Conservation (phyloP, 1,284 basidiomycete genomes). For the Microbotryum scabiosae region DNA sequence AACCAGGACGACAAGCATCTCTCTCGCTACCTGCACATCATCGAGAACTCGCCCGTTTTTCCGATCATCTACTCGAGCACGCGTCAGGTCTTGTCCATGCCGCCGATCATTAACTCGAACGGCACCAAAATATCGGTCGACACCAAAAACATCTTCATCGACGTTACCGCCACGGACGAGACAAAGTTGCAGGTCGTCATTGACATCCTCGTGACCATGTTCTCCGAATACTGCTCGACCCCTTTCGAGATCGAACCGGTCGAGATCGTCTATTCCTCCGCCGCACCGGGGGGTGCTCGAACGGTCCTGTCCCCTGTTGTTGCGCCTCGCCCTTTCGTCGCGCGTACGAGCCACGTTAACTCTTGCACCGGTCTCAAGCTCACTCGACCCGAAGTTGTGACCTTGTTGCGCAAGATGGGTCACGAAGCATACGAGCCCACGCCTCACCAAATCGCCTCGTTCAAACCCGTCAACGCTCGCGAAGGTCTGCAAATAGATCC, state of each 20-base stretch:
- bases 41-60: conserved; percentile 89
- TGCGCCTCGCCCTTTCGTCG: conserved; percentile 59
- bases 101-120: conserved; percentile 96
- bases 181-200: conserved; percentile 93
- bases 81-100: conserved; percentile 86
- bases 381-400: conserved; percentile 52
- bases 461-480: conserved; percentile 41
- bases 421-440: conserved; percentile 31
- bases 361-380: conserved; percentile 82
- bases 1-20: conserved; percentile 84
- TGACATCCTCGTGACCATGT: conserved; percentile 92
- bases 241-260: conserved; percentile 94
- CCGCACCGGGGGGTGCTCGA: conserved; percentile 56
- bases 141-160: conserved; percentile 92
- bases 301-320: conserved; percentile 73
- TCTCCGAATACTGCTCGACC: conserved; percentile 87
- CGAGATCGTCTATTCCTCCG: conserved; percentile 53
- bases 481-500: conserved; percentile 40
- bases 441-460: conserved; percentile 38
- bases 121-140: conserved; percentile 94
- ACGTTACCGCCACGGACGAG: conserved; percentile 94
- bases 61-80: conserved; percentile 93
- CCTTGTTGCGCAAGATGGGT: conserved; percentile 65
- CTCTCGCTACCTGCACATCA: conserved; percentile 79
- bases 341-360: conserved; percentile 85